Base-by-base conservation (phyloP, 2,329 filamentous ascomycete species). In the Aspergillus udagawae region DNA sequence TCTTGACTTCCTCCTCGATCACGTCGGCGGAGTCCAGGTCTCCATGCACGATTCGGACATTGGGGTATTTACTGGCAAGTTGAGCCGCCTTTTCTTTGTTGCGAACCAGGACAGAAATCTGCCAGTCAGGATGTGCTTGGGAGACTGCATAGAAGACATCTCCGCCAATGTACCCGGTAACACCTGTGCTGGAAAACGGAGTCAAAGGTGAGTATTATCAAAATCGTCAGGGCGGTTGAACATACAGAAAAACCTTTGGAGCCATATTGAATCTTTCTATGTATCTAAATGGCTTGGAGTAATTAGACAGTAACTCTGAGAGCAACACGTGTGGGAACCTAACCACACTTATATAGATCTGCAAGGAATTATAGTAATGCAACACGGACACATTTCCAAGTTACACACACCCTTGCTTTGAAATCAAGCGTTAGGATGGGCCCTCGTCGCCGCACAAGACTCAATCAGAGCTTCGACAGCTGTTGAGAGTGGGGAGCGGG, bases 141-240 rank as follows among this genome's bases (percentile, higher is more conserved):
- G 69, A 67, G 38, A 83, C 63, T 4, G 72, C 70, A 58, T 78
- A 77, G n/a, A 83, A 72, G 42, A 77, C 74, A 52, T 81, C 80
- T 32, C 82, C 81, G 5, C 81, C 81, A 50, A 83, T 82, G 63
- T 82, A 83, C 32, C 81, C 81, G 17, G 80, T 82, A 4, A 68
- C 75, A 21, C 80, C 80, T 35, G 79, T 82, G 14, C 80, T 82
- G 52, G 32, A 28, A 29, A 28, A 5, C 17, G 23, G 5, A 6
- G 21, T 47, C 10, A 27, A 14, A 27, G 4, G 10, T 14, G 12
- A 47, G 21, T 47, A 6, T 23, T 5, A 14, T 14, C 20, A 12
- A 14, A 47, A 14, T 17, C 3, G 21, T 3, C 3, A n/a, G 10
- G 23, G 14, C 32, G 5, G 21, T 25, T 14, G 7, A 45, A 23